Evolutionary conservation across 805 yeast species (phyloP), one percentile per base, ranked within the genome.

Genomic region (Osmozyma mogii): DNA sequence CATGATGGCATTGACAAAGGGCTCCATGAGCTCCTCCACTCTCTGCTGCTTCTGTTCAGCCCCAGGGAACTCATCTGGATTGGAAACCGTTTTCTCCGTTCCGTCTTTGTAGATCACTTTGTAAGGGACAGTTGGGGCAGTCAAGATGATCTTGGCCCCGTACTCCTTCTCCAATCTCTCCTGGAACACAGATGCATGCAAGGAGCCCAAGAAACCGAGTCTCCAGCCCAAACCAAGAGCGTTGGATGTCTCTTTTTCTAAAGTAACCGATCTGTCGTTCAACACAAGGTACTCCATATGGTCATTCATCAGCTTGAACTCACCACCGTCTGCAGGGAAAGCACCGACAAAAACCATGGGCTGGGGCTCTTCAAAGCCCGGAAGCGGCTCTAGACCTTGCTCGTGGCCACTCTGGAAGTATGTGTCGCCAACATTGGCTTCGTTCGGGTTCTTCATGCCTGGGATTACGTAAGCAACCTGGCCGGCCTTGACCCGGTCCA

Each of bases 291-390:
- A 87, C 44, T 80, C 84, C 55, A 89, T 75, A 51, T 87, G 80
- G 45, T 92, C 97, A 48, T 92, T 94, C 64, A 89, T 68, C 16
- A 72, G 79, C 37, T 83, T 82, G 53, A 89, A 89, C 45, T 89
- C 95, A 0, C 80, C 70, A 4, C 95, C 95, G 47, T 89, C 95
- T 0, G 96, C 92, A 0, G 98, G 97, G 45, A 85, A 89, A 0
- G 97, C 98, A 9, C 97, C 97, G 28, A 89, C 94, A 52, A 89
- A 92, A 6, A 89, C 97, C 97, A 92, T 92, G 1, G 97, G 96
- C 54, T 92, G 88, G 1, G 94, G 88, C 45, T 85, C 96, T 55
- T 88, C 96, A 53, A 89, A 92, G 1, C 97, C 97, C 1, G 94
- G 95, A 15, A 89, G 64, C 1, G 96, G 79, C 38, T 78, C 84